phyloP scores from a whole-genome alignment of 2,329 filamentous ascomycete species.

The Coniochaeta hoffmannii region DNA sequence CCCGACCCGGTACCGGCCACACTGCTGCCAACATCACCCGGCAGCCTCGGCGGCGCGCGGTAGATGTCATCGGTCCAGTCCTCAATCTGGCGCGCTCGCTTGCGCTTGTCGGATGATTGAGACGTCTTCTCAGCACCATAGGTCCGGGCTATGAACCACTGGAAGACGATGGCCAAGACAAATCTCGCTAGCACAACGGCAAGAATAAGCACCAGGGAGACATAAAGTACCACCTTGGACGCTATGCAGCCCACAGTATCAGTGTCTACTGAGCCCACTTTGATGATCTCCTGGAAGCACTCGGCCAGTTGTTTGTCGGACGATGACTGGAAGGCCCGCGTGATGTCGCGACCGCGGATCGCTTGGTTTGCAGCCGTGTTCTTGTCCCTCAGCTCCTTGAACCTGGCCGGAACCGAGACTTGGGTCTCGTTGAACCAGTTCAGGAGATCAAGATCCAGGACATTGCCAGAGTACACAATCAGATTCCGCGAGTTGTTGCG shows the following conservation, averaged over 20 bases:
- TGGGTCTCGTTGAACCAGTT: conserved; percentile 83
- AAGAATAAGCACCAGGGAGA: conserved; percentile 85
- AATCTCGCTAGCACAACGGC: conserved; percentile 84
- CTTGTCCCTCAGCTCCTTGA: conserved; percentile 71
- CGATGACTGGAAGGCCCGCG: conserved; percentile 73
- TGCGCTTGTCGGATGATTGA: conserved; percentile 70
- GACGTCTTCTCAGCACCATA: conserved; percentile 84
- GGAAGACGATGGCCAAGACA: conserved; percentile 80
- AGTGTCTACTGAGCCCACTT: conserved; percentile 91
- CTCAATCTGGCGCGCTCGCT: conserved; percentile 88
- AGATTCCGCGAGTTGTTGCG: conserved; percentile 84
- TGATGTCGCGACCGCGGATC: conserved; percentile 80
- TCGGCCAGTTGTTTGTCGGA: conserved; percentile 75
- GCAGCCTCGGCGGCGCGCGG: conserved; percentile 74
- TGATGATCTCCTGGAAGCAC: conserved; percentile 90
- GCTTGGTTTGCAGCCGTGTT: conserved; percentile 49
- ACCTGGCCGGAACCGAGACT: conserved; percentile 67
- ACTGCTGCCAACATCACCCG: conserved; percentile 64
- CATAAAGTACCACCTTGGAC: conserved; percentile 92
- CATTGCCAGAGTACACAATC: conserved; percentile 88
- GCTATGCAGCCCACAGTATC: conserved; percentile 96
- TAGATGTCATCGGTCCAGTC: conserved; percentile 99
- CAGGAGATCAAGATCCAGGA: conserved; percentile 82
- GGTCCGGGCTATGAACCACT: conserved; percentile 88
- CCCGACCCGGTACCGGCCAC: conserved; percentile 53